phyloP scores from a whole-genome alignment of 2,329 filamentous ascomycete genomes.

The Fusarium cicatricum region DNA sequence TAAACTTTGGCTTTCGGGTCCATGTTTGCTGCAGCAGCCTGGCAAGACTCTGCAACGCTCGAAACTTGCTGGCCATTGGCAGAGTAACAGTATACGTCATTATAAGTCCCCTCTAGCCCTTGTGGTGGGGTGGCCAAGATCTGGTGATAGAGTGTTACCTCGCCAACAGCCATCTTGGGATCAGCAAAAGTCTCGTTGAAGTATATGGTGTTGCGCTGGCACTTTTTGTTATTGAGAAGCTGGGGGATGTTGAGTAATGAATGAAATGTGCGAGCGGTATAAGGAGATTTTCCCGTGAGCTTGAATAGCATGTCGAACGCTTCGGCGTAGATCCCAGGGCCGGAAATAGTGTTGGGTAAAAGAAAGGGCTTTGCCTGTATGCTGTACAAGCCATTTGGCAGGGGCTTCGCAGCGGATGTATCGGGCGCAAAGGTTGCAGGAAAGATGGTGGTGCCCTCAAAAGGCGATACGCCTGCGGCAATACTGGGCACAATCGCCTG shows the following conservation, averaged over 20 bases:
- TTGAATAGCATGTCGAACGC: slow-evolving; percentile 13
- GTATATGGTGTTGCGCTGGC: slow-evolving; percentile 16
- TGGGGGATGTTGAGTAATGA: slow-evolving; percentile 11
- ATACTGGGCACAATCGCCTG: slow-evolving; percentile 10
- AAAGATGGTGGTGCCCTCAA: slow-evolving; percentile 12
- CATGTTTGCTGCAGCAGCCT: slow-evolving; percentile 8
- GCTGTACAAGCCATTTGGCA: slow-evolving; percentile 6
- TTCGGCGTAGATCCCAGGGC: slow-evolving; percentile 12
- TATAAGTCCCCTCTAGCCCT: slow-evolving; percentile 9
- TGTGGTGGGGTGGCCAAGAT: background rate
- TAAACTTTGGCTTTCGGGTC: slow-evolving; percentile 9
- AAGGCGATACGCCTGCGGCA: slow-evolving; percentile 3
- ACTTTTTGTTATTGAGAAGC: slow-evolving; percentile 12
- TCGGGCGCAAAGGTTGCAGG: slow-evolving; percentile 9
- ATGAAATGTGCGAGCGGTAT: slow-evolving; percentile 11
- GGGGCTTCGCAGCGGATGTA: background rate
- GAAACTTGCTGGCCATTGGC: slow-evolving; percentile 12
- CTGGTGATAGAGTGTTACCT: slow-evolving; percentile 14
- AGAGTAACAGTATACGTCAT: slow-evolving; percentile 13
- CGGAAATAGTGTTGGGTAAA: slow-evolving; percentile 10
- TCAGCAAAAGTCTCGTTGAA: slow-evolving; percentile 11
- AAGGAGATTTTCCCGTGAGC: slow-evolving; percentile 1
- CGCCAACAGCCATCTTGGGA: slow-evolving; percentile 10
- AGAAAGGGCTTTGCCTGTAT: slow-evolving; percentile 9
- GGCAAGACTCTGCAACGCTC: slow-evolving; percentile 1